Conservation (phyloP, 768 basidiomycete genomes). For the Glaciozyma martinii region DNA sequence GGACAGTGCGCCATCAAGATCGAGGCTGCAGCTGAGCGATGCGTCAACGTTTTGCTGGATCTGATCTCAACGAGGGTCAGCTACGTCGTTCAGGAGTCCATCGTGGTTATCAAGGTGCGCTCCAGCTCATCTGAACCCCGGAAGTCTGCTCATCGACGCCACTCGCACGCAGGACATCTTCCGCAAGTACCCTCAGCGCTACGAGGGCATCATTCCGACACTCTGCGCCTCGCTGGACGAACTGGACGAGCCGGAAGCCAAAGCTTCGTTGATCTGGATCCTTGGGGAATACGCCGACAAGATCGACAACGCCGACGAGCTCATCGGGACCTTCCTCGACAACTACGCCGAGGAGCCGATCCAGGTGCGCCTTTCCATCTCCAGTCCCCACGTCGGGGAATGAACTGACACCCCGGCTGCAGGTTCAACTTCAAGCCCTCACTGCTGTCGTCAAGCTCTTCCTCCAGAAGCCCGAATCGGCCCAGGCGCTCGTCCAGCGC, state of each 20-base stretch:
- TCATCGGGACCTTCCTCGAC: slow-evolving; percentile 81
- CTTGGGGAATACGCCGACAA: slow-evolving; percentile 96
- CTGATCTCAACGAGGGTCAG: slow-evolving; percentile 86
- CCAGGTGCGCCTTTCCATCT: neutral
- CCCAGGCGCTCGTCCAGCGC: slow-evolving; percentile 85
- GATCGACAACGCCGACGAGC: slow-evolving; percentile 92
- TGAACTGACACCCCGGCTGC: slow-evolving; percentile 41
- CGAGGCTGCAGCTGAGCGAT: slow-evolving; percentile 81
- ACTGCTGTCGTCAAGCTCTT: slow-evolving; percentile 96
- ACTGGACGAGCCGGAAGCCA: slow-evolving; percentile 94
- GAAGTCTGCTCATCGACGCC: neutral
- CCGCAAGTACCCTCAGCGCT: slow-evolving; percentile 89
- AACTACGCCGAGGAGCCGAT: slow-evolving; percentile 72
- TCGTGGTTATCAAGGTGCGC: slow-evolving; percentile 93
- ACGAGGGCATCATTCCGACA: slow-evolving; percentile 93
- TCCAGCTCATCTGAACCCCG: neutral
- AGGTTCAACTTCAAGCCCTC: slow-evolving; percentile 51
- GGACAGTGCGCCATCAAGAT: slow-evolving; percentile 95
- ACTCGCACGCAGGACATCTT: slow-evolving; percentile 70
- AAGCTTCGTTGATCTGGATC: slow-evolving; percentile 97
- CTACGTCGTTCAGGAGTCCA: slow-evolving; percentile 96
- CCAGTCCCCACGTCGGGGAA: neutral
- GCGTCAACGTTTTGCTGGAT: slow-evolving; percentile 86
- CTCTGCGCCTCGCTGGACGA: slow-evolving; percentile 92
- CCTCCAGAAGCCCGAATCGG: slow-evolving; percentile 84